Percentiles rank a stretch among this genome's conserved stretches.
These are phyloP conservation scores for Trichoderma guizhouense DNA, from an alignment of 2,329 filamentous ascomycete species.

Conservation along the genomic window DNA sequence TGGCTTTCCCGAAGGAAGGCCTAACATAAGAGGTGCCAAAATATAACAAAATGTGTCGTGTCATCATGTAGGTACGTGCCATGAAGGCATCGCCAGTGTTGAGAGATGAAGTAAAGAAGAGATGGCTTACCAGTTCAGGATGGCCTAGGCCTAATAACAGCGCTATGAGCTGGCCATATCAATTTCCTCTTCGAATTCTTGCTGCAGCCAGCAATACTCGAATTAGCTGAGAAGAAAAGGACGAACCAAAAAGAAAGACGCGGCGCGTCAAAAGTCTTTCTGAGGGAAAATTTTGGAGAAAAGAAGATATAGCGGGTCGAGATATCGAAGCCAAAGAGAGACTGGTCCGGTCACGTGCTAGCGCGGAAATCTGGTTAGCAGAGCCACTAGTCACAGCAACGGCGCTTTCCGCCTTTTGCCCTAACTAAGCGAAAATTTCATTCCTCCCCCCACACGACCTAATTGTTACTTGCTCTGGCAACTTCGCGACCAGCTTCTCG, in stretches of 20 bases:
- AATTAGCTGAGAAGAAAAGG: not conserved
- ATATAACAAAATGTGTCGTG: constrained; percentile 52
- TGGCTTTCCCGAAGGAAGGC: constrained; percentile 46
- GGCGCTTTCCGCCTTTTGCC: constrained; percentile 32
- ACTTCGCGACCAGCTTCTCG: constrained; percentile 27
- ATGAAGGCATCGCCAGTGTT: constrained; percentile 13
- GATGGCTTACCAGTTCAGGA: constrained; percentile 34
- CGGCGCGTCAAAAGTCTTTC: not conserved
- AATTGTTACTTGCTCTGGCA: constrained; percentile 21
- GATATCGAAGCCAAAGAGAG: not conserved
- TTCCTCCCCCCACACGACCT: constrained; percentile 36
- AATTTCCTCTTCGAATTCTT: not conserved
- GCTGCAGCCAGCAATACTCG: not conserved
- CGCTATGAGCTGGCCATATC: not conserved
- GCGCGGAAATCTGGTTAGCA: not conserved
- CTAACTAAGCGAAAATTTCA: constrained; percentile 47
- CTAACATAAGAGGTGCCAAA: constrained; percentile 98
- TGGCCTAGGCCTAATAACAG: not conserved
- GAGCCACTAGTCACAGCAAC: not conserved
- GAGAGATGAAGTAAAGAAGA: not conserved
- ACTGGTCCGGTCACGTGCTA: constrained; percentile 1
- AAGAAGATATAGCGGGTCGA: not conserved
- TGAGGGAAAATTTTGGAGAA: not conserved
- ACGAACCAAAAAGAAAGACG: not conserved
- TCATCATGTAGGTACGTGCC: constrained; percentile 61